Evolutionary conservation across 495 filamentous ascomycete species (phyloP).

Genomic region (Filosporella fistucella): DNA sequence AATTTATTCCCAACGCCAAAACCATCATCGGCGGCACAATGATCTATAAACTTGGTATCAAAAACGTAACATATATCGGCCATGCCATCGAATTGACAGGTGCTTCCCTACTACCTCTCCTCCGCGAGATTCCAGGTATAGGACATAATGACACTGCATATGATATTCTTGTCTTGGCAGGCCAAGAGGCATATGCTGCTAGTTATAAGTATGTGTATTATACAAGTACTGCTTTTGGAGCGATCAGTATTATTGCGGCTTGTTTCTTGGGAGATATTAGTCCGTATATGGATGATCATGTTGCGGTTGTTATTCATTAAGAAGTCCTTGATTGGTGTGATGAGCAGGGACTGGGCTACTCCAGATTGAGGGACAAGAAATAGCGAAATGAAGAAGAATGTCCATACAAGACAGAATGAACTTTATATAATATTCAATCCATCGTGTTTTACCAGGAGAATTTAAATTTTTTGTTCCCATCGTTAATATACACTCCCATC

Average conservation of each 20-base stretch:
- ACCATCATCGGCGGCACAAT: slow-evolving; percentile 36
- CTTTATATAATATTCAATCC: too few relatives aligned
- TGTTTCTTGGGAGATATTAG: slow-evolving; percentile 59
- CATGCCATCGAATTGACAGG: slow-evolving; percentile 56
- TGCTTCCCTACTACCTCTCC: slow-evolving; percentile 41
- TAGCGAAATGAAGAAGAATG: too few relatives aligned
- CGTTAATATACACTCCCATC: too few relatives aligned
- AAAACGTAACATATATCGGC: slow-evolving; percentile 32
- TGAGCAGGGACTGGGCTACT: too few relatives aligned
- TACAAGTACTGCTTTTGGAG: slow-evolving; percentile 64
- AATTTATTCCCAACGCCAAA: slow-evolving; percentile 50
- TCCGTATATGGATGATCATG: slow-evolving; percentile 65
- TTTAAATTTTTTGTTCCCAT: too few relatives aligned
- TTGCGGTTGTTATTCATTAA: slow-evolving; percentile 57
- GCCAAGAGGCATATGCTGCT: slow-evolving; percentile 57
- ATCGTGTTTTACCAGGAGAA: too few relatives aligned
- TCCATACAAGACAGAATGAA: too few relatives aligned
- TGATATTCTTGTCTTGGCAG: slow-evolving; percentile 54
- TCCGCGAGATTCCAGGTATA: slow-evolving; percentile 47
- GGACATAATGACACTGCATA: slow-evolving; percentile 46
- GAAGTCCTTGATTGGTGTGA: neutral
- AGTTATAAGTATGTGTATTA: slow-evolving; percentile 67
- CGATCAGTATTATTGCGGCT: slow-evolving; percentile 55
- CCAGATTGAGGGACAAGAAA: too few relatives aligned
- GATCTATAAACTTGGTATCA: slow-evolving; percentile 45